A percentile compares a stretch with the other conserved stretches of the same genome.
Conservation (phyloP, 139 green algal species). For the Micractinium conductrix region DNA sequence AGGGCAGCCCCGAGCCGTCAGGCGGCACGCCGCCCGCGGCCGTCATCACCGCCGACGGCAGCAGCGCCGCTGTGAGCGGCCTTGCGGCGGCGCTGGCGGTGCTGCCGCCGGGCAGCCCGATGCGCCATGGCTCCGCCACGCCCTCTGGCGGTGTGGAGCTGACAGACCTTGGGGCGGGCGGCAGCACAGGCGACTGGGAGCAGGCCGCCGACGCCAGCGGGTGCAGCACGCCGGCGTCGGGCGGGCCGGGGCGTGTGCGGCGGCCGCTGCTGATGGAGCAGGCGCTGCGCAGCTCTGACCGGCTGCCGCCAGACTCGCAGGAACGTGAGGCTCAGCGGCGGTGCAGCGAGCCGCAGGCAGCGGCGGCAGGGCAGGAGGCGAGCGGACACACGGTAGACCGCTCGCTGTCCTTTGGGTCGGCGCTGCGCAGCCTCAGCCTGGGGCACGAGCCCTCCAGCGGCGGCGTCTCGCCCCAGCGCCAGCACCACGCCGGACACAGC, state of each 20-base stretch:
- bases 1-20: not conserved
- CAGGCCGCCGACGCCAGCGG: not conserved
- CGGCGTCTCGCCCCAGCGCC: not conserved
- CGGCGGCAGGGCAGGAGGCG: not conserved
- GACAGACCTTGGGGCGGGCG: not conserved
- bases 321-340: not conserved
- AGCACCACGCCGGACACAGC: not conserved
- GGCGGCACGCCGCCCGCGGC: not conserved
- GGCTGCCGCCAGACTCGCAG: not conserved
- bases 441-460: not conserved
- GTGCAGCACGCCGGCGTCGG: not conserved
- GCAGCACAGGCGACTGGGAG: not conserved
- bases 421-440: constrained; percentile 15
- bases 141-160: not conserved
- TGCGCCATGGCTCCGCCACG: not conserved
- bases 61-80: not conserved
- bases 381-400: not conserved
- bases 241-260: not conserved
- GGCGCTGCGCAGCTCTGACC: constrained; percentile 20
- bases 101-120: constrained; percentile 13
- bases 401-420: constrained; percentile 14
- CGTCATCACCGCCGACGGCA: not conserved
- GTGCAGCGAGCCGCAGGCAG: not conserved
- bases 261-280: constrained; percentile 7
- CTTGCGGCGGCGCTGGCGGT: constrained; percentile 21